Percentiles rank a stretch among this genome's conserved stretches.
phyloP scores from a whole-genome alignment of 768 basidiomycete species.

The Suillus alpinus region DNA sequence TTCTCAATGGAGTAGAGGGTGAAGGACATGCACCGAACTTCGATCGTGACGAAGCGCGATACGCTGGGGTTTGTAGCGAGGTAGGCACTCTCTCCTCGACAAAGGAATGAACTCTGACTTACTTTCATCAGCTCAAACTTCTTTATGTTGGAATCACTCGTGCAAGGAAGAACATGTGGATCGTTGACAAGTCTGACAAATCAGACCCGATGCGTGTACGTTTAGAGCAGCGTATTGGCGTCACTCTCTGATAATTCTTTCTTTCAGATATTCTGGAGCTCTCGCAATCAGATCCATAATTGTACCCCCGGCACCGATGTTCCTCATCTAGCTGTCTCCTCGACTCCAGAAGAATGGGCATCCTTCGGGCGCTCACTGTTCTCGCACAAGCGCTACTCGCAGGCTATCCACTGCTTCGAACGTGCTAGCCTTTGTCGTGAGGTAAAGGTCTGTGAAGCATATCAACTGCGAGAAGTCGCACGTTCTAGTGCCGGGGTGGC shows the following conservation, averaged over 20 bases:
- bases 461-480: constrained; percentile 52
- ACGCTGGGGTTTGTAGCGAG: constrained; percentile 58
- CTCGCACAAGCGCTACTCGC: constrained; percentile 33
- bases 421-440: constrained; percentile 44
- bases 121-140: constrained; percentile 49
- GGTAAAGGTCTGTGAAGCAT: constrained; percentile 48
- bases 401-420: constrained; percentile 54
- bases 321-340: constrained; percentile 54
- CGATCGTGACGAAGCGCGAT: constrained; percentile 40
- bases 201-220: constrained; percentile 57
- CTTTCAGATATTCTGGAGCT: constrained; percentile 50
- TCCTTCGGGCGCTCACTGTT: constrained; percentile 39
- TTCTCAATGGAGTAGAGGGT: constrained; percentile 43
- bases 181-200: constrained; percentile 58
- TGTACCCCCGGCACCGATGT: constrained; percentile 47
- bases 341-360: constrained; percentile 47
- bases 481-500: constrained; percentile 29
- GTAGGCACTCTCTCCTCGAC: constrained; percentile 28
- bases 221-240: neutral
- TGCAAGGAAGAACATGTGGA: constrained; percentile 68
- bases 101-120: neutral
- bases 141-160: constrained; percentile 72
- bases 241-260: neutral
- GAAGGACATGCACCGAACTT: constrained; percentile 41
- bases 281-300: constrained; percentile 42